Percentiles rank a stretch among this genome's conserved stretches.
Conservation (phyloP, 2,329 filamentous ascomycete genomes). For the Cladophialophora carrionii region DNA sequence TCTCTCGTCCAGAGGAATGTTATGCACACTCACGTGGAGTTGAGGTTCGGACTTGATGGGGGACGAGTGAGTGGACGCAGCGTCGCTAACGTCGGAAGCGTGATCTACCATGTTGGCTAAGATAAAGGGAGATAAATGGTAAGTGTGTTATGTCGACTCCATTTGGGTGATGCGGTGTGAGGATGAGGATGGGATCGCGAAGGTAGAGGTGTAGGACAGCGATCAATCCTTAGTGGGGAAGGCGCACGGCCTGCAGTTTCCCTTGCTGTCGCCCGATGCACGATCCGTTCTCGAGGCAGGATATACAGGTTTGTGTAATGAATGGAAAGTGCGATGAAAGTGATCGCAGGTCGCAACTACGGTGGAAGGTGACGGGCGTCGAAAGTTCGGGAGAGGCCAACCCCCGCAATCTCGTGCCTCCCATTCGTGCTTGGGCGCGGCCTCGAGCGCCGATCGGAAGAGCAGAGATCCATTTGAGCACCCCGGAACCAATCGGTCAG, state of each 20-base stretch:
- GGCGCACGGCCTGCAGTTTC: neutral
- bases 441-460: constrained; percentile 4
- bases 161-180: constrained; percentile 20
- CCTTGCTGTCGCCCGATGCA: neutral
- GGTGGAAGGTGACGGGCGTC: constrained; percentile 8
- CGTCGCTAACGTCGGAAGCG: constrained; percentile 29
- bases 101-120: constrained; percentile 32
- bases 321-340: constrained; percentile 8
- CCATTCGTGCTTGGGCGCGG: constrained; percentile 1
- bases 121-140: constrained; percentile 21
- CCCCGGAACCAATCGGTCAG: constrained; percentile 14
- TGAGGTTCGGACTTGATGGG: constrained; percentile 21
- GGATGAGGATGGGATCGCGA: neutral
- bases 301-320: constrained; percentile 2
- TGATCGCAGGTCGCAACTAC: neutral
- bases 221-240: neutral
- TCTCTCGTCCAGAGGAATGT: constrained; percentile 19
- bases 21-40: constrained; percentile 19
- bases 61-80: constrained; percentile 24
- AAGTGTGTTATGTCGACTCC: constrained; percentile 26
- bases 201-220: constrained; percentile 1
- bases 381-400: constrained; percentile 12
- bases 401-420: constrained; percentile 21
- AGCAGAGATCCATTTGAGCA: neutral
- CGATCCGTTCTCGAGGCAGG: neutral